Base-by-base conservation (phyloP, 2,329 filamentous ascomycete species). In the Trichoderma gracile region DNA sequence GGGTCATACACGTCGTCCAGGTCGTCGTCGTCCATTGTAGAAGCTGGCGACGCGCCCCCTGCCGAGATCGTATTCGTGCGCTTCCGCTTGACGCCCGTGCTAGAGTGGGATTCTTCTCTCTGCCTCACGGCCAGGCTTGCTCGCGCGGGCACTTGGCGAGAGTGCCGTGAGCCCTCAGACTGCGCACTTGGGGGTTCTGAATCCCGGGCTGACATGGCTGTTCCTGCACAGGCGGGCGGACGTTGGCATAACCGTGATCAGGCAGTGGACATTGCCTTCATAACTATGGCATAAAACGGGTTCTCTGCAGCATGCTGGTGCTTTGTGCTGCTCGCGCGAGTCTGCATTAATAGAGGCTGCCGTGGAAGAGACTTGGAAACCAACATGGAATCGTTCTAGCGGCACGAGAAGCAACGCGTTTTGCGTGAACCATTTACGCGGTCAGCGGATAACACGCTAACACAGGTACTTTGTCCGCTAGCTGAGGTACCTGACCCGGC, bases 1-100 rank as follows among this genome's bases (percentile, higher is more conserved):
- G 93, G 93, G 72, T 97, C 90, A 75, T 93, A 96, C 5, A 81
- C 79, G 21, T 84, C 81, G 19, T 66, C 65, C 10, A 19, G 15
- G 42, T 66, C 61, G 38, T 45, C 25, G 15, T 69, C 56, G 8
- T 67, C 65, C 55, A 49, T 38, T 66, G 67, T 49, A 19, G 52
- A n/a, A 30, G 9, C 23, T 66, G 65, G 7, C 52, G 69, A 53
- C 54, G 68, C 67, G 27, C 27, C n/a, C 10, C 70, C 70, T 15
- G 62, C 67, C 3, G 71, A 71, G 38, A 60, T 65, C 21, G 71
- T 72, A 43, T 69, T 69, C 30, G 67, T 67, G 60, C 76, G 72
- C 66, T 77, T 77, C 38, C 75, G 71, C 64, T 77, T 78, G 5
- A 71, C 66, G 0, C 71, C 69, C 3, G 1, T 70, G 68, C 6